Evolutionary conservation across 345 rosid species (phyloP), one percentile per base, ranked within the genome.

Genomic region (Moricandia moricandioides): DNA sequence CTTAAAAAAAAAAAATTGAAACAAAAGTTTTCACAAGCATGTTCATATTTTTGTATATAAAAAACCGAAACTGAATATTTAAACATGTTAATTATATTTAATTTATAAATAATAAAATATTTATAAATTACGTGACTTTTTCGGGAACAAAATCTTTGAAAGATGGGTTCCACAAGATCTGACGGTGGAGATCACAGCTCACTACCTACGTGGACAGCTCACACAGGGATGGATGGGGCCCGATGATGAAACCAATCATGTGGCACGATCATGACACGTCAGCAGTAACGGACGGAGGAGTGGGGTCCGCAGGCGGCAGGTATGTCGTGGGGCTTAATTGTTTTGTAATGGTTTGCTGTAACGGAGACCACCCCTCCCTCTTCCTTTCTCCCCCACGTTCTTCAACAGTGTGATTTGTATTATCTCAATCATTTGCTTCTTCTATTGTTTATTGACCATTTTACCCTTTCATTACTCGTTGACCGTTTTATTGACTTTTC

Each of bases 201-300:
- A 34, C 45, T 35, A 5, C 81, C 47, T 7, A 59, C 35, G 80
- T 73, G 78, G 74, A 82, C 94, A 90, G 92, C 91, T 87, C 83
- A 83, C 65, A 65, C 72, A 68, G 65, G 77, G 86, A 82, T 79
- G 96, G 81, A 78, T 62, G 64, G 34, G 80, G 12, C 14, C 31
- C 40, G 43, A 71, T 77, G 81, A 67, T 79, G 85, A 84, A 77
- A 65, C 96, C 91, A 84, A 88, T 87, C 92, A 93, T 70, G 85
- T 84, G 83, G 18, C 74, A 34, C 8, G 79, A 71, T 81, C 62
- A 4, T 16, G 78, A 76, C 96, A 89, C 82, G 84, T 86, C 88
- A 80, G 64, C 81, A 9, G 9, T 21, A 37, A 45, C 81, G 73
- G 77, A 74, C 69, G 51, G 56, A 58, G n/a, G 11, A 56, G 67